phyloP scores from a whole-genome alignment of 2,329 filamentous ascomycete species.

The Monilinia polystroma region DNA sequence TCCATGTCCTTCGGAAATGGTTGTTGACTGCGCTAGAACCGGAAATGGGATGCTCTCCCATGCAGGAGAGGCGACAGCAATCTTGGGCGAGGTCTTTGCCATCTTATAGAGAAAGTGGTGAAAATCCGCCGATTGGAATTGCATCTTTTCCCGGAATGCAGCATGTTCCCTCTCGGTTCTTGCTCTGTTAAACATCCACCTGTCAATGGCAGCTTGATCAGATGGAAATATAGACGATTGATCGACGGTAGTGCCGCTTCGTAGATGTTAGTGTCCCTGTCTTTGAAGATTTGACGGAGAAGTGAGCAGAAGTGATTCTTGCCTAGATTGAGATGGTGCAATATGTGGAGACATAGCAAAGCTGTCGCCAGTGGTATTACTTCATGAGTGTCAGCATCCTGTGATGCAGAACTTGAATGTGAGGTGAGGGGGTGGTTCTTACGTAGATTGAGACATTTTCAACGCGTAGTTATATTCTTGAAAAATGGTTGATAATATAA shows the following conservation, averaged over 20 bases:
- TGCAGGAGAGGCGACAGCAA: not conserved
- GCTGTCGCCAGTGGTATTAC: not conserved
- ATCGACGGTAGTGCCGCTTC: not conserved
- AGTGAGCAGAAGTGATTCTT: not conserved
- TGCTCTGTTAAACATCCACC: not conserved
- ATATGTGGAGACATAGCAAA: not conserved
- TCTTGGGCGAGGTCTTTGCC: not conserved
- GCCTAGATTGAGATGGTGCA: not conserved
- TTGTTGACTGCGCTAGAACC: not conserved
- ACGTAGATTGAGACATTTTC: slow-evolving; percentile 11
- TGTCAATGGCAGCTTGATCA: not conserved
- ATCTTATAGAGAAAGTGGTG: slow-evolving; percentile 1
- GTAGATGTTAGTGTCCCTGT: not conserved
- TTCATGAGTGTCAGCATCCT: not conserved
- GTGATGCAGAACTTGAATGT: not conserved
- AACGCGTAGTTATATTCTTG: not conserved
- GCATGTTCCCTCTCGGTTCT: slow-evolving; percentile 4
- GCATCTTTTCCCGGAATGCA: not conserved
- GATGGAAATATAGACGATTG: not conserved
- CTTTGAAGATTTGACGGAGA: not conserved
- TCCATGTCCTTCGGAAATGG: not conserved
- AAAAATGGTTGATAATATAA: not conserved
- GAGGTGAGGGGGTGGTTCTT: not conserved
- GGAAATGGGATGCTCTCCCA: slow-evolving; percentile 7
- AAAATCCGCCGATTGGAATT: slow-evolving; percentile 11